Base-by-base conservation (phyloP, 2,329 filamentous ascomycete genomes). In the Penicillium hesseltinei region DNA sequence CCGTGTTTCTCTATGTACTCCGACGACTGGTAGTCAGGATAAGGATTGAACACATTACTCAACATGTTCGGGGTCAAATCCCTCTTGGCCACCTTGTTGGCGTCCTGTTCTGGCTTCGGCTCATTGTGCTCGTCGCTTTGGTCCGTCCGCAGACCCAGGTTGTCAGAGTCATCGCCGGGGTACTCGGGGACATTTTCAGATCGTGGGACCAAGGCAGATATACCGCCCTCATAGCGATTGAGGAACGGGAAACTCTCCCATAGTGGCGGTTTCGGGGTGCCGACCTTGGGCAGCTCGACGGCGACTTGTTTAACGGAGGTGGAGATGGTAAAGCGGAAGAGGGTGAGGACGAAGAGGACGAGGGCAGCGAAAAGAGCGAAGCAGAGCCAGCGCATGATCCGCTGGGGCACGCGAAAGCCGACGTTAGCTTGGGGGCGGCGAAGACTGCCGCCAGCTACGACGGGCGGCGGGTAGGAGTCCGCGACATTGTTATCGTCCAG, bases 171-270 rank as follows among this genome's bases (percentile, higher is more conserved):
- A 1, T 82, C 75, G 8, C 82, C 81, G 1, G 94, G 93, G 70
- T 96, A 97, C 69, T 97, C 90, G 0, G 92, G 88, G 10, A 82
- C 78, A 63, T 92, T 93, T 47, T 90, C 79, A 15, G 81, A 73
- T 27, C 86, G 77, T 0, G 85, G 75, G 0, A 90, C 84, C 60
- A 99, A 71, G 0, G 84, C 88, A 62, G 88, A 82, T 58, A 99
- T 82, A 0, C 94, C 94, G 15, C 92, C 93, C 72, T 97, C 94
- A 72, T 97, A 99, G 61, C 92, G 84, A 59, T 88, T 88, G 60
- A 99, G 75, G 68, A 96, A 95, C 0, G 87, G 85, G 71, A 96
- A 97, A 10, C 83, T 84, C 71, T 96, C 90, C 92, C 92, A 97
- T n/a, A 66, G 62, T 0, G 87, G 85, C 13, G 90, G 89, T 21